phyloP scores from a whole-genome alignment of 805 yeast genomes.

The Alloascoidea hylecoeti region DNA sequence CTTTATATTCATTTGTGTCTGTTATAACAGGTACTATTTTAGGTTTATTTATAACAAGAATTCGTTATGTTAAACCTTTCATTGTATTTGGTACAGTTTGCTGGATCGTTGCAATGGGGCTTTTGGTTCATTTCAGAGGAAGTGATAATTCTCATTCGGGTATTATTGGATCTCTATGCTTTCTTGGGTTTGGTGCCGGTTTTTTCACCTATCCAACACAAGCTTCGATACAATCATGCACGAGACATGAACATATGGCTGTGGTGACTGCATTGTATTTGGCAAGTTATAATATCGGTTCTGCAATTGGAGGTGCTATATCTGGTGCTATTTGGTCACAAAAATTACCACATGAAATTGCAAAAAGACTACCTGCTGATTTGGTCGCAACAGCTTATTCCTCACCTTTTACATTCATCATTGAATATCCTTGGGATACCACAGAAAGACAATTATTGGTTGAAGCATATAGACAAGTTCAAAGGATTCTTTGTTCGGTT shows the following conservation, averaged over 20 bases:
- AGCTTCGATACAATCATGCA: conserved; percentile 42
- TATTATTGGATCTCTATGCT: conserved; percentile 47
- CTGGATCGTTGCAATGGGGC: conserved; percentile 51
- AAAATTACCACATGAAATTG: conserved; percentile 29
- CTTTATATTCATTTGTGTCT: conserved; percentile 51
- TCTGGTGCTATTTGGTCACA: conserved; percentile 67
- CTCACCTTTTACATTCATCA: conserved; percentile 36
- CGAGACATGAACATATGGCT: conserved; percentile 53
- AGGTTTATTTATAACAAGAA: conserved; percentile 35
- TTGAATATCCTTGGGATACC: conserved; percentile 43
- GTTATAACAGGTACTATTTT: conserved; percentile 43
- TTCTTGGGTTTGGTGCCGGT: conserved; percentile 64
- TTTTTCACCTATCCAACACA: conserved; percentile 55
- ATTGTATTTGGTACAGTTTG: conserved; percentile 41
- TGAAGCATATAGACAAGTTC: conserved; percentile 42
- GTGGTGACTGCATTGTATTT: conserved; percentile 41
- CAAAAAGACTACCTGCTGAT: conserved; percentile 19
- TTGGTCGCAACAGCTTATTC: conserved; percentile 33
- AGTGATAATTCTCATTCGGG: conserved; percentile 37
- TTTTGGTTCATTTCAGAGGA: conserved; percentile 41
- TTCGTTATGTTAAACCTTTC: conserved; percentile 42
- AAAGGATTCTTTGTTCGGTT: conserved; percentile 39
- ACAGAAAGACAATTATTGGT: conserved; percentile 45
- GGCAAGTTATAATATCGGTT: conserved; percentile 46
- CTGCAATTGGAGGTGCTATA: conserved; percentile 47